A percentile compares a stretch with the other conserved stretches of the same genome.
These are phyloP conservation scores for Pseudogymnoascus sp. DNA, from an alignment of 2,329 filamentous ascomycete species.

Conservation along the genomic window DNA sequence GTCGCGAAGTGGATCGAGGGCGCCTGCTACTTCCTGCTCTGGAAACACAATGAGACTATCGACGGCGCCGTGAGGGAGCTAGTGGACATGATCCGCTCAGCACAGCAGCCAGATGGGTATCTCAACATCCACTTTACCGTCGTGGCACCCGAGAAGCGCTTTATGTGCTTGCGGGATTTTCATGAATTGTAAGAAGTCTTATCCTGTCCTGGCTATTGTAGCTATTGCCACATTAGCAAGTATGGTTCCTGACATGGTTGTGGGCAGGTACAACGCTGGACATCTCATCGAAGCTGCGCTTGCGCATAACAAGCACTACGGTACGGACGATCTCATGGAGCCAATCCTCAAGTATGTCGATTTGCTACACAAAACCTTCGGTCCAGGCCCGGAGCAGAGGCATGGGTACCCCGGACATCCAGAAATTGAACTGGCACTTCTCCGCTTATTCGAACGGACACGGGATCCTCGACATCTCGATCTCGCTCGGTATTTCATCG, in stretches of 20 bases:
- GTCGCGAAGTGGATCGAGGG: conserved; percentile 55
- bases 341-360: conserved; percentile 46
- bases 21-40: conserved; percentile 46
- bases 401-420: conserved; percentile 55
- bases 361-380: conserved; percentile 43
- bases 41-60: conserved; percentile 36
- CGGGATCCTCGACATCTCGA: conserved; percentile 31
- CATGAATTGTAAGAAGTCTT: conserved; percentile 45
- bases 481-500: conserved; percentile 48
- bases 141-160: conserved; percentile 45
- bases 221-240: not conserved
- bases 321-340: conserved; percentile 41
- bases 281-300: conserved; percentile 54
- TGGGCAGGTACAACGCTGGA: conserved; percentile 46
- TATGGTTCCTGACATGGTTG: not conserved
- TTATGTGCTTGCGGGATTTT: conserved; percentile 51
- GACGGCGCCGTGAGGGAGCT: conserved; percentile 44
- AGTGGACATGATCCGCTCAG: conserved; percentile 47
- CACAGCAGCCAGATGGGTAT: conserved; percentile 53
- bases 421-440: conserved; percentile 42
- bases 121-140: conserved; percentile 56
- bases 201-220: not conserved
- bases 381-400: conserved; percentile 38
- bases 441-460: conserved; percentile 37
- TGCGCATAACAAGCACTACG: conserved; percentile 44